Percentiles rank a stretch among this genome's conserved stretches.
phyloP scores from a whole-genome alignment of 441 rosid genomes.

The Hypseocharis bilobata region DNA sequence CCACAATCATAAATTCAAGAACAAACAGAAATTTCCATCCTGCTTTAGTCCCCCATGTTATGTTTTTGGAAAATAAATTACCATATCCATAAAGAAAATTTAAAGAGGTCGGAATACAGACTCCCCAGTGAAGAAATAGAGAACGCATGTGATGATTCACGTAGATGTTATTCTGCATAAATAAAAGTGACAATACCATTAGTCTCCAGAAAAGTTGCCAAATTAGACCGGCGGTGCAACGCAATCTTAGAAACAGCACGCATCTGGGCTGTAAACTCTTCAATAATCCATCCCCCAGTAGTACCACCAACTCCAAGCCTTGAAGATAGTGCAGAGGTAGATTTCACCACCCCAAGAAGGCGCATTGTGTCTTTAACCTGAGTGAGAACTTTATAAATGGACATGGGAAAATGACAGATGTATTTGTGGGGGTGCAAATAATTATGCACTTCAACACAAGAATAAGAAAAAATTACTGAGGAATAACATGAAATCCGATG shows the following conservation, averaged over 20 bases:
- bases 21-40: neutral
- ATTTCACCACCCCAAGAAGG: constrained; percentile 93
- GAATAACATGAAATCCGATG: constrained; percentile 5
- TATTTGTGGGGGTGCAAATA: neutral
- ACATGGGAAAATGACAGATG: constrained; percentile 13
- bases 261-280: constrained; percentile 96
- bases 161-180: neutral
- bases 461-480: constrained; percentile 7
- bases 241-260: constrained; percentile 98
- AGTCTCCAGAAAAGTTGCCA: constrained; percentile 67
- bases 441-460: neutral
- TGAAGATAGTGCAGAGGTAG: constrained; percentile 63
- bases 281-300: constrained; percentile 76
- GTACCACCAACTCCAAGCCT: constrained; percentile 74
- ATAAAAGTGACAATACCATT: constrained; percentile 43
- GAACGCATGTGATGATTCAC: neutral
- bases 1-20: neutral
- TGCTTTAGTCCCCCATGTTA: neutral
- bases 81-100: neutral
- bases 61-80: neutral
- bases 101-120: neutral
- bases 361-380: constrained; percentile 93
- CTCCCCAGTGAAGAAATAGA: neutral
- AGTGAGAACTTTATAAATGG: constrained; percentile 21
- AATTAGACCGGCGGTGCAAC: constrained; percentile 80